These are phyloP conservation scores for Gillenia trifoliata DNA, from an alignment of 306 rosid species.

Conservation along the genomic window DNA sequence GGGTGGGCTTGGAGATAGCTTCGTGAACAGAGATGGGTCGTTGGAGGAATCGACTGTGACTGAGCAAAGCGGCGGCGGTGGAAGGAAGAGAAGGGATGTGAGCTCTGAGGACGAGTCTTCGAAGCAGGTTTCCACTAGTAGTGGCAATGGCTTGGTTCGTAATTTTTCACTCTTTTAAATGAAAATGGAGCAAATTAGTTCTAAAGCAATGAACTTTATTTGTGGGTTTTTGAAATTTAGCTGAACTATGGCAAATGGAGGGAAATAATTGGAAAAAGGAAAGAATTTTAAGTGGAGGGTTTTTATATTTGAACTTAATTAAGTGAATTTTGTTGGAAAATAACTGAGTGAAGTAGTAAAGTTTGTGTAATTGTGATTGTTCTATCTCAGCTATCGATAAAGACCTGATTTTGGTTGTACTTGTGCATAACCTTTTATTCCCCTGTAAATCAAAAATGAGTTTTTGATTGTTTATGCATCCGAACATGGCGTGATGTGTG, in stretches of 20 bases:
- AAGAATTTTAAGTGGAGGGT: neutral
- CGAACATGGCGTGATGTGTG: neutral
- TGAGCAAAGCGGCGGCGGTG: slow-evolving; percentile 38
- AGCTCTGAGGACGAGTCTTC: slow-evolving; percentile 69
- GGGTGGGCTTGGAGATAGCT: slow-evolving; percentile 36
- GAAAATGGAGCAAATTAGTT: neutral
- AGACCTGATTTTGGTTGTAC: neutral
- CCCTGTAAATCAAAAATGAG: neutral
- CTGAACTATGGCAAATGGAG: neutral
- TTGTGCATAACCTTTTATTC: neutral
- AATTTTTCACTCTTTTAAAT: neutral
- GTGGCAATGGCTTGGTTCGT: slow-evolving; percentile 57
- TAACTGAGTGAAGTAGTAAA: neutral
- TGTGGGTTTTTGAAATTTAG: neutral
- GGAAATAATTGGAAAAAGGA: neutral
- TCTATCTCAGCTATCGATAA: neutral
- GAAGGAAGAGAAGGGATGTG: slow-evolving; percentile 56
- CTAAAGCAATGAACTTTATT: neutral
- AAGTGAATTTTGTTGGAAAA: neutral
- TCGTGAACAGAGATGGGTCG: slow-evolving; percentile 45
- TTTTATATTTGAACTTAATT: neutral
- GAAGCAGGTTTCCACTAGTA: slow-evolving; percentile 51
- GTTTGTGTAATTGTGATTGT: neutral
- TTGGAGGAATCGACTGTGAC: slow-evolving; percentile 72
- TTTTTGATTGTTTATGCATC: neutral